These are phyloP conservation scores for Agrocybe pediades DNA, from an alignment of 768 basidiomycete genomes.

Conservation along the genomic window DNA sequence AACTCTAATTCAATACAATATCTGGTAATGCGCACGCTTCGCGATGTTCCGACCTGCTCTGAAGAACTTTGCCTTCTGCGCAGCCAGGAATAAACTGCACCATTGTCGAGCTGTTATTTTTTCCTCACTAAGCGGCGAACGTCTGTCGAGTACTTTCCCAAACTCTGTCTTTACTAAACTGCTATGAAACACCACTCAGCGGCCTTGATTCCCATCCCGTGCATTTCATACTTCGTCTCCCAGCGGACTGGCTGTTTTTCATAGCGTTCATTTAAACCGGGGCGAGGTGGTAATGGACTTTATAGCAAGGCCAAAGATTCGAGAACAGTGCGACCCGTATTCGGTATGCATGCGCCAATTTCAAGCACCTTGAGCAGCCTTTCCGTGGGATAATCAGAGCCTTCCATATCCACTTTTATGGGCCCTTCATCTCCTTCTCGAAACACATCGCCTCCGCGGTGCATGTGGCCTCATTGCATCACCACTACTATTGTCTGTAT, in stretches of 20 bases:
- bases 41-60: neutral
- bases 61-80: neutral
- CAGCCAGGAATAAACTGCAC: neutral
- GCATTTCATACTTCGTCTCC: neutral
- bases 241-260: neutral
- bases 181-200: neutral
- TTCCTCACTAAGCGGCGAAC: neutral
- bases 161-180: neutral
- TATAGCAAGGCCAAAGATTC: neutral
- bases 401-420: conserved; percentile 12
- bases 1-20: conserved; percentile 16
- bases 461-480: conserved; percentile 18
- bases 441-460: conserved; percentile 20
- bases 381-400: conserved; percentile 17
- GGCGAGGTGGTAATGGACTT: neutral
- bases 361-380: conserved; percentile 2
- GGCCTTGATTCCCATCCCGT: neutral
- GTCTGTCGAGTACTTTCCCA: neutral
- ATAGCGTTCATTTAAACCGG: neutral
- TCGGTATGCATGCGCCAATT: neutral
- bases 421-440: conserved; percentile 13
- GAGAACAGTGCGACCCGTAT: neutral
- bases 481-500: conserved; percentile 11
- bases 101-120: neutral
- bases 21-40: conserved; percentile 1